phyloP scores from a whole-genome alignment of 352 stramenopile genomes.

The Globisporangium heterothallicum region DNA sequence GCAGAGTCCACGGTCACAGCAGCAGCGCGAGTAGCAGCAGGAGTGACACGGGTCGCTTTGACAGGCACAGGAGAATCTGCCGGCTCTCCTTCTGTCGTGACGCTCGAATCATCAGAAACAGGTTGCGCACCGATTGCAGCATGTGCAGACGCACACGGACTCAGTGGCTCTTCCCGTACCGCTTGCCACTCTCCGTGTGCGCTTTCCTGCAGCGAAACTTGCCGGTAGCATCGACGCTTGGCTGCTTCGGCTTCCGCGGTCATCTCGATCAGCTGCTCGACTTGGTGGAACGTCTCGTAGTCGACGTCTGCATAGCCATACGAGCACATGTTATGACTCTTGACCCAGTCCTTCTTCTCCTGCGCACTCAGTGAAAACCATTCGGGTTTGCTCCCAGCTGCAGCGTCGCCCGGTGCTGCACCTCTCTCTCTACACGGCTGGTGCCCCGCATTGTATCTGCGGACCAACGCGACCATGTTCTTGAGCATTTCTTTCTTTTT shows the following conservation, averaged over 20 bases:
- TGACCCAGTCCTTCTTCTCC: neutral
- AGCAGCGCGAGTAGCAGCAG: neutral
- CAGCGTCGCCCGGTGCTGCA: neutral
- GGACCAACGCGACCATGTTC: neutral
- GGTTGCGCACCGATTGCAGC: neutral
- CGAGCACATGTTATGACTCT: neutral
- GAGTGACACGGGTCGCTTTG: neutral
- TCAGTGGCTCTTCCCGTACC: neutral
- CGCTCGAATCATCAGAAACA: neutral
- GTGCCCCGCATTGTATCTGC: neutral
- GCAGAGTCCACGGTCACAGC: neutral
- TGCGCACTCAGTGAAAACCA: neutral
- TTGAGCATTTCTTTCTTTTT: neutral
- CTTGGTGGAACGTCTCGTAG: neutral
- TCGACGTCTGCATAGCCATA: conserved; percentile 1
- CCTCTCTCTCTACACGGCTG: neutral
- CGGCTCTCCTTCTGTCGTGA: too few relatives aligned
- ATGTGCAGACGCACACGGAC: neutral
- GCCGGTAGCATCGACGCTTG: neutral
- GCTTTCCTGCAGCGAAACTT: neutral
- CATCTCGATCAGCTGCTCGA: neutral
- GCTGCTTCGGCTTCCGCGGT: neutral
- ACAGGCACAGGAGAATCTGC: too few relatives aligned
- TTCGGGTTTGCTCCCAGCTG: neutral
- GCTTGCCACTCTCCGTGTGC: neutral